Evolutionary conservation across 257 asterid species (phyloP).

Genomic region (Lycium ferocissimum): DNA sequence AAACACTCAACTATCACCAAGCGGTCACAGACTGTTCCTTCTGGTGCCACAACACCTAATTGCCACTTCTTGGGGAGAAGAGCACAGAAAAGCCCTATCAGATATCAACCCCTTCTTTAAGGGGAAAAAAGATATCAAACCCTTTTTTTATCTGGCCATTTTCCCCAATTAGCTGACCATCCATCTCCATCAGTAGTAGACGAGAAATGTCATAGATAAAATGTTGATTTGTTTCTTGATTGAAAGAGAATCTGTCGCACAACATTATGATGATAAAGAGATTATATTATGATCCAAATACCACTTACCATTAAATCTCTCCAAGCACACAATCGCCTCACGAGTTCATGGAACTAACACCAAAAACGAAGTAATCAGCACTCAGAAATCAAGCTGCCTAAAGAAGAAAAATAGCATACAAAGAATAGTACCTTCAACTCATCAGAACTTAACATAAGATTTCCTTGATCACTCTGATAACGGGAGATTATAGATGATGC

Average conservation of each 20-base stretch:
- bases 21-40: not conserved
- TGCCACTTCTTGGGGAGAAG: not conserved
- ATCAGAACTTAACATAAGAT: constrained; percentile 45
- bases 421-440: constrained; percentile 59
- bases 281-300: not conserved
- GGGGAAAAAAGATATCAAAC: not conserved
- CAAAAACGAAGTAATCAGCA: constrained; percentile 20
- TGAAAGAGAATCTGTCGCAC: not conserved
- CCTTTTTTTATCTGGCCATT: not conserved
- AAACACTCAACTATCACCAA: not conserved
- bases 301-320: constrained; percentile 93
- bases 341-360: constrained; percentile 80
- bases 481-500: constrained; percentile 88
- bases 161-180: not conserved
- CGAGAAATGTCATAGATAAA: not conserved
- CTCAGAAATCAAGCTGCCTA: not conserved
- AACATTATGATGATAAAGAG: constrained; percentile 13
- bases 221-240: not conserved
- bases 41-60: no score
- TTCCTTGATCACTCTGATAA: constrained; percentile 66
- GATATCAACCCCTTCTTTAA: not conserved
- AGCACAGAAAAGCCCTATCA: not conserved
- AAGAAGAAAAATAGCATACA: constrained; percentile 26
- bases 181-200: not conserved
- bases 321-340: constrained; percentile 86